A percentile compares a stretch with the other conserved stretches of the same genome.
phyloP scores from a whole-genome alignment of 176 grass and related monocot genomes.

The Cenchrus americanus region DNA sequence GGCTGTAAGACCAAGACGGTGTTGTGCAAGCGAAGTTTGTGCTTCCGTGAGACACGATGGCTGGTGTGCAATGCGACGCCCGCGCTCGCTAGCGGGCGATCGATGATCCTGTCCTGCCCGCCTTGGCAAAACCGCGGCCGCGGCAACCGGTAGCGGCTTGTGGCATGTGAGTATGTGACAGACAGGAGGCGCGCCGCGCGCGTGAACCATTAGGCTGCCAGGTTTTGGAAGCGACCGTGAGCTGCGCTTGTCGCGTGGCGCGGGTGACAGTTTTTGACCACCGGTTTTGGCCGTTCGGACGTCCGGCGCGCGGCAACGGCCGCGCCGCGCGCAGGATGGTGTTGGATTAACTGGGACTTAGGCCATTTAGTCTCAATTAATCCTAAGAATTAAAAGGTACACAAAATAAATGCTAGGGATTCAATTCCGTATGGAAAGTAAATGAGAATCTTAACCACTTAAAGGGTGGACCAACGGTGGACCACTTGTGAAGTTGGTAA shows the following conservation, averaged over 20 bases:
- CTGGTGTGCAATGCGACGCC: background rate
- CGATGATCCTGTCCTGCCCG: background rate
- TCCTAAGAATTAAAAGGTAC: too few relatives aligned
- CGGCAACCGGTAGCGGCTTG: background rate
- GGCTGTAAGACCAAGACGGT: background rate
- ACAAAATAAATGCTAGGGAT: too few relatives aligned
- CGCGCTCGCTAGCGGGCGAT: background rate
- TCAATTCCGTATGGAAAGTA: too few relatives aligned
- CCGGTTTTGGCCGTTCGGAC: background rate
- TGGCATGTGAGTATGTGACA: constrained; percentile 27
- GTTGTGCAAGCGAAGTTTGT: constrained; percentile 46
- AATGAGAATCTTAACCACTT: too few relatives aligned
- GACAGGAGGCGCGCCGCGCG: constrained; percentile 1
- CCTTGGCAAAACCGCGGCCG: background rate
- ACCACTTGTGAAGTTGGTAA: too few relatives aligned
- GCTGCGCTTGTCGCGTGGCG: constrained; percentile 6
- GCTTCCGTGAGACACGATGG: background rate
- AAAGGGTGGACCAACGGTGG: too few relatives aligned
- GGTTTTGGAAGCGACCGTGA: constrained; percentile 32
- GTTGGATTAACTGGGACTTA: too few relatives aligned
- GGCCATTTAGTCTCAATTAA: too few relatives aligned
- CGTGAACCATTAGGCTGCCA: constrained; percentile 28
- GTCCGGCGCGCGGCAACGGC: background rate
- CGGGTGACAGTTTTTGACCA: constrained; percentile 10
- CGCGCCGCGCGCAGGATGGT: constrained; percentile 22